Evolutionary conservation across 179 eudicot species (phyloP), one percentile per base, ranked within the genome.

Genomic region (Heliamphora pulchella): DNA sequence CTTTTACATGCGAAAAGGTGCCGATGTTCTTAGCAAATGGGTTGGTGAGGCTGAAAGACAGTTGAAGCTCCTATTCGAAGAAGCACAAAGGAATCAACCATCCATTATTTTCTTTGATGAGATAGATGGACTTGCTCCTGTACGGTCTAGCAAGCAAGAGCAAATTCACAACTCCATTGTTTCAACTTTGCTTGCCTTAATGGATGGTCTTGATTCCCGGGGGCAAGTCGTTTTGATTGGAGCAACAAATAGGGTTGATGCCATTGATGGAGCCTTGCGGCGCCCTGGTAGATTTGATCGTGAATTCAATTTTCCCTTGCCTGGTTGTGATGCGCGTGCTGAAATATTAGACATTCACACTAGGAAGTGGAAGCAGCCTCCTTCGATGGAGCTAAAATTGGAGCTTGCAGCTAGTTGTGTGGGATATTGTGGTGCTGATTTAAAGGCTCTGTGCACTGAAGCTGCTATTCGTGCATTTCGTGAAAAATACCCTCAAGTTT

Each of bases 1-100:
- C 82, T 96, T 94, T 84, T 96, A 94, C 87, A 94, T 94, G 98
- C 91, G 99, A 5, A 96, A 94, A 81, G 99, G 99, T 82, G 99
- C 99, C 82, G 99, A 96, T 85, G 99, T 96, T 83, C 94, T 96
- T 80, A 96, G 99, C 90, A 96, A 96, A 86, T 96, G 99, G 99
- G 99, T 96, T 75, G 99, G 99, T 57, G 99, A 96, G 87, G 99
- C 99, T 57, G 99, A 96, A 82, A 87, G 99, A 74, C 99, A 96
- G 74, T 82, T 96, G 83, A 96, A 94, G 78, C 85, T 96, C 82
- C 91, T 96, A 47, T 96, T 96, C 82, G 99, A 96, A 83, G 99
- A 96, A 87, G 99, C 99, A 51, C 99, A 96, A 79, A 94, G 84
- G 79, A 96, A 96, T 84, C 99, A 96, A 84, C 99, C 99, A 64